phyloP scores from a whole-genome alignment of 306 rosid species.

The Ziziphus jujuba region DNA sequence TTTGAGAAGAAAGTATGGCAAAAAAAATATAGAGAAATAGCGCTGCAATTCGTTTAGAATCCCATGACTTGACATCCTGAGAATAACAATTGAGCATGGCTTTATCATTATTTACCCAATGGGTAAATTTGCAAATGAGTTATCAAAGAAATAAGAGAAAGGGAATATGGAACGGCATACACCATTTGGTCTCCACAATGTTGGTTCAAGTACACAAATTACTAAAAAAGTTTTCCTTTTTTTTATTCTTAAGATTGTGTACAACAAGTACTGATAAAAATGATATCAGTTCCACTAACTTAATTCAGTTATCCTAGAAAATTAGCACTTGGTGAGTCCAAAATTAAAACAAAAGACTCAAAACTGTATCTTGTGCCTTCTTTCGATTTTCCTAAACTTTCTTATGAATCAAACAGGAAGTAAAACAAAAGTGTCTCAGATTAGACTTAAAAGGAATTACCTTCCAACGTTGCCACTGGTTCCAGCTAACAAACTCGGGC shows the following conservation, averaged over 20 bases:
- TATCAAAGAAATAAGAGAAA: neutral
- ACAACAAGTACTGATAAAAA: neutral
- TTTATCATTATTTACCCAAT: conserved; percentile 23
- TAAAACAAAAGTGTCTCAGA: conserved; percentile 15
- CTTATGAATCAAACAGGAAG: conserved; percentile 21
- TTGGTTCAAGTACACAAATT: neutral
- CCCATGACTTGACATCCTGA: conserved; percentile 84
- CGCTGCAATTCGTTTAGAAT: conserved; percentile 65
- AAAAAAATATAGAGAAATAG: conserved; percentile 58
- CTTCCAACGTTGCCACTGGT: conserved; percentile 80
- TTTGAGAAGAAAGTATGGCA: conserved; percentile 58
- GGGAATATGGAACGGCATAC: too few relatives aligned
- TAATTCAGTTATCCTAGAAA: neutral
- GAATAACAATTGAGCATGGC: conserved; percentile 24
- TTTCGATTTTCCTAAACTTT: neutral
- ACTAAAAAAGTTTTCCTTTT: neutral
- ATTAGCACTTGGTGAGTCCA: neutral
- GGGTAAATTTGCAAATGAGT: conserved; percentile 5
- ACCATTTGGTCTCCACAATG: too few relatives aligned
- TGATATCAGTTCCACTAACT: conserved; percentile 1
- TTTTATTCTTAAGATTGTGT: neutral
- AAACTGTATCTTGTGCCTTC: neutral
- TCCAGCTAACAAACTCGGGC: conserved; percentile 70
- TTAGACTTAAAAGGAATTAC: conserved; percentile 36
- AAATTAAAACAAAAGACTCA: conserved; percentile 6